These are phyloP conservation scores for Trichosanthes cucumerina DNA, from an alignment of 306 rosid genomes.

Conservation along the genomic window DNA sequence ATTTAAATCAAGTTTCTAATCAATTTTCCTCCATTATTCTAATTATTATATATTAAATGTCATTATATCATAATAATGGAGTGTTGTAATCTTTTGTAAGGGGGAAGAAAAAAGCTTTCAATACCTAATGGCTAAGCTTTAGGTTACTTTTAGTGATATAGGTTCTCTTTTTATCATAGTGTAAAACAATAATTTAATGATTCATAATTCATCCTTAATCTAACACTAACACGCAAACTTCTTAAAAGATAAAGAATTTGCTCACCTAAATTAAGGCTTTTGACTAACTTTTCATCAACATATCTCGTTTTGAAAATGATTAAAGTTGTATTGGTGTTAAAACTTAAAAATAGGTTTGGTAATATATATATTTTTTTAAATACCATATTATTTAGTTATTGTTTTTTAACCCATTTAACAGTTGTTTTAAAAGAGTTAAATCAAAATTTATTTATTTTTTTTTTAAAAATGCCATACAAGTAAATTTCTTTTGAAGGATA, in stretches of 20 bases:
- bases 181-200: not conserved
- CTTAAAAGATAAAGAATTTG: not conserved
- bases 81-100: not conserved
- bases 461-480: not conserved
- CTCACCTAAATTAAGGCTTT: not conserved
- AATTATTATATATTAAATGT: not conserved
- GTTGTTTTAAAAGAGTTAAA: not conserved
- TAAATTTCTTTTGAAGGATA: too few relatives aligned
- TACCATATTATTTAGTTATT: too few relatives aligned
- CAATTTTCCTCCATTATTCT: conserved; percentile 1
- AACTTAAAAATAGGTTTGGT: too few relatives aligned
- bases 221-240: not conserved
- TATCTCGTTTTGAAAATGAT: not conserved
- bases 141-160: not conserved
- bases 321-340: not conserved
- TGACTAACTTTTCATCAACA: not conserved
- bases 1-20: conserved; percentile 7
- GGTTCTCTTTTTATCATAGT: not conserved
- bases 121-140: conserved; percentile 1
- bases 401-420: too few relatives aligned
- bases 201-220: not conserved
- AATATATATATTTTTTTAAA: too few relatives aligned
- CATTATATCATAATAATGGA: not conserved
- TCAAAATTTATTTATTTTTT: not conserved
- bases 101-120: not conserved